Conservation (phyloP, 2,329 filamentous ascomycete species). For the Colletotrichum liriopes region DNA sequence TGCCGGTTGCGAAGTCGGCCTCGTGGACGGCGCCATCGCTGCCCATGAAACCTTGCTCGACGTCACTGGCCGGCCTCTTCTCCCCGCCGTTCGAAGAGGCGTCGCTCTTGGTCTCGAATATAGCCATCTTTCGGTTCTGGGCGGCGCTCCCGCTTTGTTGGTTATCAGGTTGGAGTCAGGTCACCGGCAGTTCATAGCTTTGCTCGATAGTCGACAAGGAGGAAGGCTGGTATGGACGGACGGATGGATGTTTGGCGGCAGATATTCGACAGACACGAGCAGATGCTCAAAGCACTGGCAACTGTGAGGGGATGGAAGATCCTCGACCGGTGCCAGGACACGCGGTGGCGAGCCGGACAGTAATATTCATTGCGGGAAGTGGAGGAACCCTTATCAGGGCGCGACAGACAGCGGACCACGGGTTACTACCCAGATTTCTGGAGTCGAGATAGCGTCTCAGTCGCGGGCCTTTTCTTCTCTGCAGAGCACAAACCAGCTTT, state of each 20-base stretch:
- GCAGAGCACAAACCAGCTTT: slow-evolving; percentile 31
- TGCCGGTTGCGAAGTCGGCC: slow-evolving; percentile 35
- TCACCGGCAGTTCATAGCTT: slow-evolving; percentile 35
- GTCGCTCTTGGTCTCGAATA: slow-evolving; percentile 40
- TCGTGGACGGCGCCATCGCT: slow-evolving; percentile 24
- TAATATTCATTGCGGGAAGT: slow-evolving; percentile 41
- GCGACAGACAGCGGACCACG: slow-evolving; percentile 15
- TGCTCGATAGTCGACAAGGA: neutral
- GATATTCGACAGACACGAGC: neutral
- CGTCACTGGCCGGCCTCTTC: slow-evolving; percentile 29
- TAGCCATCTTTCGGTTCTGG: slow-evolving; percentile 18
- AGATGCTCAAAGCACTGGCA: slow-evolving; percentile 29
- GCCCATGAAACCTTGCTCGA: slow-evolving; percentile 27
- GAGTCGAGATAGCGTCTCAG: slow-evolving; percentile 9
- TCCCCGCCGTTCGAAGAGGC: slow-evolving; percentile 35
- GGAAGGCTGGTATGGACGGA: neutral
- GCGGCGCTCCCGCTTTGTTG: slow-evolving; percentile 5
- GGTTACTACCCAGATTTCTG: slow-evolving; percentile 31
- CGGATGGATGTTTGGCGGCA: neutral
- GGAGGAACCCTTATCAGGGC: slow-evolving; percentile 41
- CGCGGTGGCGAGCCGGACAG: slow-evolving; percentile 30
- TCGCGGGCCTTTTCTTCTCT: neutral
- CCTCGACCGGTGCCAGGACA: slow-evolving; percentile 12
- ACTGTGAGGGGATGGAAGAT: slow-evolving; percentile 23
- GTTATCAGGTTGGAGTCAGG: slow-evolving; percentile 1